A percentile compares a stretch with the other conserved stretches of the same genome.
Evolutionary conservation across 257 asterid species (phyloP).

Genomic region (Salvia miltiorrhiza): DNA sequence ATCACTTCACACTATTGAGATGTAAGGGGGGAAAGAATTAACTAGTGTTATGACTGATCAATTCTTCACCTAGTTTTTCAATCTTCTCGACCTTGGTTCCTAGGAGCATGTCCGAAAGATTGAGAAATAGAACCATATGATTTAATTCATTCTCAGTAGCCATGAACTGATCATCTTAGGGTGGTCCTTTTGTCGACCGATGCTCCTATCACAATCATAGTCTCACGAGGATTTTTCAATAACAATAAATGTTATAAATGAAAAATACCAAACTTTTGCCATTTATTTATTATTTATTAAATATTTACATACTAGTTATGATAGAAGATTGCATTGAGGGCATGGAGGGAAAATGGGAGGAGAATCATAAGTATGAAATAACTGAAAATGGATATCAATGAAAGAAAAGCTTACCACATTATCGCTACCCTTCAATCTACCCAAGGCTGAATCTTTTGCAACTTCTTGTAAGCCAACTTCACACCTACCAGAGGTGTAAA

Average conservation of each 20-base stretch:
- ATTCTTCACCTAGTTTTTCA: too few species aligned
- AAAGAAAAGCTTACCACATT: constrained; percentile 57
- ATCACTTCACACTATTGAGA: too few species aligned
- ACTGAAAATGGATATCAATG: not conserved
- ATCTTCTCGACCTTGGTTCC: too few species aligned
- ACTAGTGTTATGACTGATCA: too few species aligned
- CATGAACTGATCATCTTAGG: too few species aligned
- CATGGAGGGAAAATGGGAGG: not conserved
- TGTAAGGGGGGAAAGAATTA: too few species aligned
- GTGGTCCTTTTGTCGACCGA: too few species aligned
- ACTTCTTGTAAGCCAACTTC: constrained; percentile 92
- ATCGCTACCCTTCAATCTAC: constrained; percentile 89
- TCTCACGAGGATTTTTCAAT: not conserved
- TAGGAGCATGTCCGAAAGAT: too few species aligned
- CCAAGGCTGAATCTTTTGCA: constrained; percentile 76
- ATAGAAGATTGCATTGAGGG: not conserved
- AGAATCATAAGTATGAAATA: not conserved
- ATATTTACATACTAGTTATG: not conserved
- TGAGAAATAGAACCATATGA: too few species aligned
- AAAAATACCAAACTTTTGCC: not conserved
- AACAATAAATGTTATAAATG: not conserved
- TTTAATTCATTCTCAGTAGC: too few species aligned
- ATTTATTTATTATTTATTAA: not conserved
- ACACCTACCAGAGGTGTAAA: constrained; percentile 48
- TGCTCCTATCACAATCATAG: too few species aligned